Conservation (phyloP, 1,139 yeast genomes). For the Diutina mesorugosa region DNA sequence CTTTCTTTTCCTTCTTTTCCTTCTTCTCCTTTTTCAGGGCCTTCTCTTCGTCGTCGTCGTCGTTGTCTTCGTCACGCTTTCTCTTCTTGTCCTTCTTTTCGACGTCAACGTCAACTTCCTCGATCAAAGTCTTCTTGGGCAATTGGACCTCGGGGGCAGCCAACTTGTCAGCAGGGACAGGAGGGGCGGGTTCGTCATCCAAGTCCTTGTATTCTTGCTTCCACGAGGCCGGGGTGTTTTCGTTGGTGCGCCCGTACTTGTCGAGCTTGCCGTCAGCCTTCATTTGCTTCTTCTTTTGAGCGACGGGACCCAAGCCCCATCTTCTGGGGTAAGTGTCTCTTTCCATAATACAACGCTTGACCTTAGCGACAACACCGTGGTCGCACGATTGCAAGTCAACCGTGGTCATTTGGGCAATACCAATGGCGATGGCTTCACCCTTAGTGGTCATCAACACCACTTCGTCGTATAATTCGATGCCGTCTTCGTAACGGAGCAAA, state of each 20-base stretch:
- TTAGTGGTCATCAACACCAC: constrained; percentile 96
- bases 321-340: constrained; percentile 98
- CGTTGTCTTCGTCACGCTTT: constrained; percentile 49
- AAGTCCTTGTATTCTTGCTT: constrained; percentile 76
- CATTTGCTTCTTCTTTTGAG: constrained; percentile 95
- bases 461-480: constrained; percentile 94
- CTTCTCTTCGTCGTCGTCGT: constrained; percentile 21
- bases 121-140: constrained; percentile 26
- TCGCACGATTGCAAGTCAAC: constrained; percentile 94
- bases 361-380: constrained; percentile 97
- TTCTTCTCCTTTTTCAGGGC: constrained; percentile 28
- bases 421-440: constrained; percentile 99
- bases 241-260: constrained; percentile 87
- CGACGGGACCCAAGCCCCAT: constrained; percentile 99
- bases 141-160: constrained; percentile 38
- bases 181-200: constrained; percentile 49
- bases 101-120: constrained; percentile 16
- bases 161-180: constrained; percentile 34
- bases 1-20: constrained; percentile 53
- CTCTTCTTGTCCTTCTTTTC: constrained; percentile 17
- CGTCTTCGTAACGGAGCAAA: constrained; percentile 92
- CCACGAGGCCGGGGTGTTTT: constrained; percentile 90
- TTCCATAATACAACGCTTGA: constrained; percentile 98
- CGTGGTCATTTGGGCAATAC: constrained; percentile 97
- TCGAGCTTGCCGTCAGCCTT: constrained; percentile 96